These are phyloP conservation scores for Ballota nigra DNA, from an alignment of 257 asterid species.

Conservation along the genomic window DNA sequence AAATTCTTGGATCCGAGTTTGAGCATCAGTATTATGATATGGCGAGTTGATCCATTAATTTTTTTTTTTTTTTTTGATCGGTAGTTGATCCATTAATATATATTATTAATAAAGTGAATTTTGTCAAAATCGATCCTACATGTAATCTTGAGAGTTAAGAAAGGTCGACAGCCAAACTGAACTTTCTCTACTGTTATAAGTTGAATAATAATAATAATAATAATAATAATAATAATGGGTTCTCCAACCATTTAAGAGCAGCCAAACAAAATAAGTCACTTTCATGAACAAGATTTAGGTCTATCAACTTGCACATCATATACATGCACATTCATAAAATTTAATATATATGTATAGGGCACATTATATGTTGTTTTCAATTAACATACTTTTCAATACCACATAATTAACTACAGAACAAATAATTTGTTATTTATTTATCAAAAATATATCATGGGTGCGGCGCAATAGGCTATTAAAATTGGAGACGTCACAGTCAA, in stretches of 20 bases:
- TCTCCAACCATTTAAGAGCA: neutral
- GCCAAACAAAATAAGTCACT: constrained; percentile 19
- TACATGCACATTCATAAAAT: neutral
- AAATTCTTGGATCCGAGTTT: no score
- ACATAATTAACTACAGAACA: neutral
- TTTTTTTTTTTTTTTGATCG: no score
- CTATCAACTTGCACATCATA: constrained; percentile 16
- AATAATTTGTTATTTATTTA: neutral
- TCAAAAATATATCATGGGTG: neutral
- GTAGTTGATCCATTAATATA: no score
- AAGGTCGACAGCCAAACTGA: neutral
- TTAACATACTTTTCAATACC: neutral
- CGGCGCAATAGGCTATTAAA: neutral
- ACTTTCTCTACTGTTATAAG: neutral
- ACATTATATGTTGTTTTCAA: constrained; percentile 12
- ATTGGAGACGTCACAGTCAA: neutral
- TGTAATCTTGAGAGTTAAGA: constrained; percentile 12
- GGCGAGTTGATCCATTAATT: no score
- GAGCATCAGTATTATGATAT: no score
- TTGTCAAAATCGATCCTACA: neutral
- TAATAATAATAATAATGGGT: no score
- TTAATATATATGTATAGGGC: neutral
- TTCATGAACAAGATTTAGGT: constrained; percentile 21
- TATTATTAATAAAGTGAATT: neutral
- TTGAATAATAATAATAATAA: constrained; percentile 11